Evolutionary conservation across 257 asterid species (phyloP), one percentile per base, ranked within the genome.

Genomic region (Solanum ossicruentum): DNA sequence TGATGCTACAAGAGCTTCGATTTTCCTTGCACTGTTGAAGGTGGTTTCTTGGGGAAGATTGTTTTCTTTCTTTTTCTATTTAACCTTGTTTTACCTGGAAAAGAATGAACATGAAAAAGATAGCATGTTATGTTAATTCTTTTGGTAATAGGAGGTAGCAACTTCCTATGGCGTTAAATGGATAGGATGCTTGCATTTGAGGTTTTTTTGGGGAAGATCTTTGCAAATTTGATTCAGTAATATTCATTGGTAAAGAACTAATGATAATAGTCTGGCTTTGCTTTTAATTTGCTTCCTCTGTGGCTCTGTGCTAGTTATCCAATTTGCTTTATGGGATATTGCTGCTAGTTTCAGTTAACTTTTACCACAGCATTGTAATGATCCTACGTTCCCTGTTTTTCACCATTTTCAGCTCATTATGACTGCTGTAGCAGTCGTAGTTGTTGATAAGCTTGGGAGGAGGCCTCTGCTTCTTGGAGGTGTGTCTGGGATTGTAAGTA

Each of bases 381-480:
- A 78, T 32, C 11, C 49, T 28, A 52, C 0, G 71, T 41, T 75
- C 56, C 70, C 60, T 28, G 18, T 81, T 39, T 47, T 12, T 85
- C 39, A 51, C 86, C 79, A 85, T 83, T 17, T 87, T 77, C 87
- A 96, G 98, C 91, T 97, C 87, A 86, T 94, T 83, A 93, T 95
- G 99, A 97, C 99, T 54, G 99, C 95, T 67, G 91, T 91, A 41
- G 97, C 98, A 9, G 98, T 97, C 55, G 81, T 89, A 86, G 91
- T 88, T 69, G 91, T 97, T 81, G 99, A 97, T 89, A 94, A 89
- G 87, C 89, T 94, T 87, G 99, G 99, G 82, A 94, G 99, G 89
- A 92, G 99, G 83, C 99, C 99, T 85, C 85, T 97, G 89, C 94
- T 97, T 71, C 98, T 97, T 85, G 98, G 97, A 63, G 99, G 99